A percentile compares a stretch with the other conserved stretches of the same genome.
Conservation (phyloP, 345 rosid species). For the Arabis alpina region DNA sequence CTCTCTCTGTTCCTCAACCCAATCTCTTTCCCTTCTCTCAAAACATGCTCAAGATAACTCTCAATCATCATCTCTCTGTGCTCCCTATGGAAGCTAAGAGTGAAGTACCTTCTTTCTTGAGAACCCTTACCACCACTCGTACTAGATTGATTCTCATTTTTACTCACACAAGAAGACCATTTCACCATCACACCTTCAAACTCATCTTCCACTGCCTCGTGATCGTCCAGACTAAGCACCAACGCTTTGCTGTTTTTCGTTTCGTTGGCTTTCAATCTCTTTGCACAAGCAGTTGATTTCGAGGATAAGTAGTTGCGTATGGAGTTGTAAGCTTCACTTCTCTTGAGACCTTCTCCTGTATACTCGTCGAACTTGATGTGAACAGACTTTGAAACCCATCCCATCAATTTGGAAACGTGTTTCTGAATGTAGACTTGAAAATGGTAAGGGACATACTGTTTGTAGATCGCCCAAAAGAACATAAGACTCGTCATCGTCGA, state of each 20-base stretch:
- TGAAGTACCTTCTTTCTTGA: slow-evolving; percentile 40
- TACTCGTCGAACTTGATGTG: slow-evolving; percentile 57
- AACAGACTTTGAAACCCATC: slow-evolving; percentile 39
- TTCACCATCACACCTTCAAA: slow-evolving; percentile 22
- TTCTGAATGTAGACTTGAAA: slow-evolving; percentile 38
- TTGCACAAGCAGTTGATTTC: background rate
- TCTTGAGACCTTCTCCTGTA: slow-evolving; percentile 46
- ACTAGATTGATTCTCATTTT: background rate
- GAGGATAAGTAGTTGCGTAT: slow-evolving; percentile 25
- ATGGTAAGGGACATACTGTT: slow-evolving; percentile 48
- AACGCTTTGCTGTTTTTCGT: slow-evolving; percentile 9
- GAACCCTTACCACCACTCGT: slow-evolving; percentile 31
- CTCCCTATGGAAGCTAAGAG: slow-evolving; percentile 47
- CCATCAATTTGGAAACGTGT: slow-evolving; percentile 44
- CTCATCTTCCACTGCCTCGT: slow-evolving; percentile 27
- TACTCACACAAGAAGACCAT: background rate
- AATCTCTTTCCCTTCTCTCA: slow-evolving; percentile 49
- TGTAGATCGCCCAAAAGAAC: slow-evolving; percentile 52
- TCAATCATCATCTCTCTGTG: slow-evolving; percentile 40
- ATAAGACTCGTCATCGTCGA: slow-evolving; percentile 42
- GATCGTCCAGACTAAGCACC: slow-evolving; percentile 32
- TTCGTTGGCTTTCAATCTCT: slow-evolving; percentile 29
- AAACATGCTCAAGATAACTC: slow-evolving; percentile 44
- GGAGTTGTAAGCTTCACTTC: slow-evolving; percentile 42
- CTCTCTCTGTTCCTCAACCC: slow-evolving; percentile 44